Evolutionary conservation across 148 eudicot genomes (phyloP).

Genomic region (Oxyria digyna): DNA sequence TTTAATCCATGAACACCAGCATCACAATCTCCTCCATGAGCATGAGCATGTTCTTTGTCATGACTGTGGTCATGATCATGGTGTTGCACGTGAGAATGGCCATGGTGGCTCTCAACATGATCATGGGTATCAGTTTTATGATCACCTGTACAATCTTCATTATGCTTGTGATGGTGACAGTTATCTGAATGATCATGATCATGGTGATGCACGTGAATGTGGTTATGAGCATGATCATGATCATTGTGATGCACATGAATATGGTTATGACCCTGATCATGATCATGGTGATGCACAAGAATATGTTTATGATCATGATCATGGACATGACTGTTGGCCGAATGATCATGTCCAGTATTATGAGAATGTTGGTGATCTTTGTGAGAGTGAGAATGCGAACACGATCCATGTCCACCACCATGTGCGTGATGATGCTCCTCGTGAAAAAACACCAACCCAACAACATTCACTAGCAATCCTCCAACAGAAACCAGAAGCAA

Average conservation of each 20-base stretch:
- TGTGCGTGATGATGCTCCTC: conserved; percentile 99
- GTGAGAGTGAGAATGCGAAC: conserved; percentile 58
- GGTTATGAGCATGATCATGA: too few relatives aligned
- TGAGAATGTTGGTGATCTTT: conserved; percentile 16
- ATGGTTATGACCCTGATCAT: too few relatives aligned
- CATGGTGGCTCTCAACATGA: conserved; percentile 18
- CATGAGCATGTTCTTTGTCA: neutral
- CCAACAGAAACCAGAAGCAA: conserved; percentile 78
- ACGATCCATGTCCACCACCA: conserved; percentile 67
- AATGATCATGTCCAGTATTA: conserved; percentile 12
- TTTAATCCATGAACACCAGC: conserved; percentile 14
- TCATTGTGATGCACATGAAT: too few relatives aligned
- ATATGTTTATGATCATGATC: too few relatives aligned
- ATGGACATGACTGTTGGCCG: too few relatives aligned
- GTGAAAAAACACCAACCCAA: conserved; percentile 86
- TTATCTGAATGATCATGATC: conserved; percentile 1
- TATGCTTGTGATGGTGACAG: conserved; percentile 9
- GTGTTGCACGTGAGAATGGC: conserved; percentile 11
- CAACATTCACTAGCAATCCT: conserved; percentile 76
- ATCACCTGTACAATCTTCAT: conserved; percentile 5
- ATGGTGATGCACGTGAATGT: conserved; percentile 19
- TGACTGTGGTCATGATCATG: conserved; percentile 15
- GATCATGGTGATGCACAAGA: too few relatives aligned
- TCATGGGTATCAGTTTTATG: conserved; percentile 16
- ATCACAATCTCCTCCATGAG: too few relatives aligned